Evolutionary conservation across 345 rosid species (phyloP).

Genomic region (Dipteronia dyeriana): DNA sequence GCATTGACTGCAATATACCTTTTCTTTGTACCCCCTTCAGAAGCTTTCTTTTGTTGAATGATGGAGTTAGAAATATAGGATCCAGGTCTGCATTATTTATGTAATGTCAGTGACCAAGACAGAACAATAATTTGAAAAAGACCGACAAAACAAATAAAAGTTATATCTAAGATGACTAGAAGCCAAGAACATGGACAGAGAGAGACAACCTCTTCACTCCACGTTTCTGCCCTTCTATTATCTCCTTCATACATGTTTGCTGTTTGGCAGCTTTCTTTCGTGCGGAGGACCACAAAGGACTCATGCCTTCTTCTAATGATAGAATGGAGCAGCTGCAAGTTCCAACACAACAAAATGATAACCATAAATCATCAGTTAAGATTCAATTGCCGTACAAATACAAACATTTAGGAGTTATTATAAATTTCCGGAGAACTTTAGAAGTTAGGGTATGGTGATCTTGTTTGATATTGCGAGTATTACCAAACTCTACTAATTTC

Average conservation of each 20-base stretch:
- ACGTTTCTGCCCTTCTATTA: conserved; percentile 42
- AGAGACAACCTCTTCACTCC: conserved; percentile 52
- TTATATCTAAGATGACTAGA: background rate
- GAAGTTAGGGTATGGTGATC: background rate
- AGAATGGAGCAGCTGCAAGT: conserved; percentile 44
- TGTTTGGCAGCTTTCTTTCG: conserved; percentile 35
- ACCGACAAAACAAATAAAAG: background rate
- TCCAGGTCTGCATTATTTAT: conserved; percentile 53
- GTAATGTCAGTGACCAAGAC: conserved; percentile 16
- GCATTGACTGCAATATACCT: conserved; percentile 41
- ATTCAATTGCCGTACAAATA: background rate
- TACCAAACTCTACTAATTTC: background rate
- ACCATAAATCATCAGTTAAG: conserved; percentile 6
- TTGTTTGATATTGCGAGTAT: background rate
- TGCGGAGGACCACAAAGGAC: conserved; percentile 35
- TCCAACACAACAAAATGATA: conserved; percentile 10
- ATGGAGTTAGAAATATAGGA: conserved; percentile 34
- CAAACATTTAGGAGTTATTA: background rate
- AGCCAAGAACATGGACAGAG: conserved; percentile 2
- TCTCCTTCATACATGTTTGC: conserved; percentile 29
- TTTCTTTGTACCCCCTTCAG: conserved; percentile 69
- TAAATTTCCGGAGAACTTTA: background rate
- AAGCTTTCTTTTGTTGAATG: conserved; percentile 55
- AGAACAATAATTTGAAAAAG: background rate
- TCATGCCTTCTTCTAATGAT: conserved; percentile 38